Evolutionary conservation across 352 stramenopile species (phyloP).

Genomic region (Lagenidium sp.): DNA sequence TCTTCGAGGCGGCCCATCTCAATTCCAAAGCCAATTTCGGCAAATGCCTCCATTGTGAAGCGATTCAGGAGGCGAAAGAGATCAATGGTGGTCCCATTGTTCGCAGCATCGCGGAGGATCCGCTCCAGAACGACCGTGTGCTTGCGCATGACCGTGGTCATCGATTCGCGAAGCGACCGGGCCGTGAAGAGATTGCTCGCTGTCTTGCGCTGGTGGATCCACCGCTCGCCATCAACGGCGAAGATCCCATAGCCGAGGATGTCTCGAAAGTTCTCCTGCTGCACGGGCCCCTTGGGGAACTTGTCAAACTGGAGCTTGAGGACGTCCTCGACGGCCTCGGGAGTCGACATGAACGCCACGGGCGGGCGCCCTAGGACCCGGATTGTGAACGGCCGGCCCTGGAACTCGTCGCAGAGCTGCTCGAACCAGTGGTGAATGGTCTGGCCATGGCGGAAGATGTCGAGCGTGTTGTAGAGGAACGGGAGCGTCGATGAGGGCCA

Average conservation of each 20-base stretch:
- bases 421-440: slow-evolving; percentile 23
- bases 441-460: slow-evolving; percentile 6
- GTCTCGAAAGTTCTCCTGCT: slow-evolving; percentile 16
- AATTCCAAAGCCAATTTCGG: slow-evolving; percentile 47
- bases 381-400: slow-evolving; percentile 16
- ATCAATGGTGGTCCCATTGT: slow-evolving; percentile 17
- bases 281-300: slow-evolving; percentile 7
- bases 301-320: slow-evolving; percentile 8
- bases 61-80: slow-evolving; percentile 29
- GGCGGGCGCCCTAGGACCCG: slow-evolving; percentile 13
- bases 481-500: no score
- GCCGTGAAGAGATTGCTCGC: slow-evolving; percentile 39
- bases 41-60: slow-evolving; percentile 44
- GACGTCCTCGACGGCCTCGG: slow-evolving; percentile 25
- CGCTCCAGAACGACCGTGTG: slow-evolving; percentile 20
- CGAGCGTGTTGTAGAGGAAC: slow-evolving; percentile 13
- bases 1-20: slow-evolving; percentile 27
- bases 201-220: slow-evolving; percentile 37
- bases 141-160: slow-evolving; percentile 26
- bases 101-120: slow-evolving; percentile 10
- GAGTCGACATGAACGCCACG: slow-evolving; percentile 16
- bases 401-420: slow-evolving; percentile 10
- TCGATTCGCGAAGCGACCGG: slow-evolving; percentile 25
- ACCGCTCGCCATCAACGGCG: slow-evolving; percentile 31
- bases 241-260: slow-evolving; percentile 49